These are phyloP conservation scores for Rhynchosporium secalis DNA, from an alignment of 2,329 filamentous ascomycete species.

Conservation along the genomic window DNA sequence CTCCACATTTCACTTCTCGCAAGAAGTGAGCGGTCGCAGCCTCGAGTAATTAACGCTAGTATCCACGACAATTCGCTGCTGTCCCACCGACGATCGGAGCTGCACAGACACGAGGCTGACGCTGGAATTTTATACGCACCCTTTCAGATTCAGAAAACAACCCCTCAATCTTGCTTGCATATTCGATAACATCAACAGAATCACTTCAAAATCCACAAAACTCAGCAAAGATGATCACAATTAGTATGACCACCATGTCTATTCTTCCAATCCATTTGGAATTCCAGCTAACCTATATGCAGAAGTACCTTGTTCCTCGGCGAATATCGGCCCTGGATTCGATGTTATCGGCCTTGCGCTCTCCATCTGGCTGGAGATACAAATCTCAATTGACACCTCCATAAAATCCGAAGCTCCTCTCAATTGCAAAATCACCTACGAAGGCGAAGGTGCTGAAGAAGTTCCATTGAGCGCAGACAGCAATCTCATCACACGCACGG, in stretches of 20 bases:
- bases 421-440: slow-evolving; percentile 90
- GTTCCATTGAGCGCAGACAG: slow-evolving; percentile 81
- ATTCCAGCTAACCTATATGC: slow-evolving; percentile 4
- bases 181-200: not conserved
- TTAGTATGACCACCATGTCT: slow-evolving; percentile 15
- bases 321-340: slow-evolving; percentile 97
- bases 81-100: not conserved
- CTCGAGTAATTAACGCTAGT: not conserved
- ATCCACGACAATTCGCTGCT: not conserved
- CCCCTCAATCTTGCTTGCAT: not conserved
- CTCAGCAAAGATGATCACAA: slow-evolving; percentile 21
- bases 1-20: not conserved
- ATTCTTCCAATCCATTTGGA: not conserved
- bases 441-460: slow-evolving; percentile 68
- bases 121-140: not conserved
- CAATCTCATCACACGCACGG: slow-evolving; percentile 92
- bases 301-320: slow-evolving; percentile 85
- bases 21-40: not conserved
- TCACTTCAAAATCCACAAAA: not conserved
- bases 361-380: slow-evolving; percentile 88
- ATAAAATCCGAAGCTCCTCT: slow-evolving; percentile 60
- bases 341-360: slow-evolving; percentile 96
- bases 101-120: slow-evolving; percentile 1
- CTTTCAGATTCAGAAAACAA: not conserved
- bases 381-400: slow-evolving; percentile 63